A percentile compares a stretch with the other conserved stretches of the same genome.
Conservation (phyloP, 2,329 filamentous ascomycete genomes). For the Colletotrichum lupini region DNA sequence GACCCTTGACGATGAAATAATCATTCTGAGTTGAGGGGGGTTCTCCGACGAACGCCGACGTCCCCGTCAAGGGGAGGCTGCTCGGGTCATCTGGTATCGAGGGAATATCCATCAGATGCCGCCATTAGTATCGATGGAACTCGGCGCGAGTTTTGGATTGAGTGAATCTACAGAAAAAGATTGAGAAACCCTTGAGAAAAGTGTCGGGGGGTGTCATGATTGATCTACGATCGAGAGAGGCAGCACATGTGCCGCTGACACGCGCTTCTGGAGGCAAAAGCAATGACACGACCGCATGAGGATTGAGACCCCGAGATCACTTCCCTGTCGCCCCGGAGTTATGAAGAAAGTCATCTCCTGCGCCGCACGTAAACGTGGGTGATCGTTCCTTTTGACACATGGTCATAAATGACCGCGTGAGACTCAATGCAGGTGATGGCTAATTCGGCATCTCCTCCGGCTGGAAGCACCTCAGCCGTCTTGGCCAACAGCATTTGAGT, state of each 20-base stretch:
- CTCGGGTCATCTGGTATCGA: constrained; percentile 12
- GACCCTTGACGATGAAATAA: constrained; percentile 26
- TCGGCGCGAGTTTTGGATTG: neutral
- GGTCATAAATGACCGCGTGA: neutral
- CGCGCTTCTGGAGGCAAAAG: neutral
- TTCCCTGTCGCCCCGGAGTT: neutral
- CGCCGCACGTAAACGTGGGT: neutral
- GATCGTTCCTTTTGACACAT: neutral
- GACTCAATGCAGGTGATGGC: neutral
- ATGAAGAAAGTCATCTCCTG: neutral
- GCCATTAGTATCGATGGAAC: constrained; percentile 10
- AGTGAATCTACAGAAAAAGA: neutral
- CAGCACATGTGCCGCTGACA: neutral
- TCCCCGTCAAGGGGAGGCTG: constrained; percentile 16
- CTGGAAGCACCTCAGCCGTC: neutral
- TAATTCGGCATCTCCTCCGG: neutral
- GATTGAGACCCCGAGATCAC: neutral
- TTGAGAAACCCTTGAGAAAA: neutral
- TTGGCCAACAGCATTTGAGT: neutral
- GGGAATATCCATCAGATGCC: neutral
- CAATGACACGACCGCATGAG: neutral
- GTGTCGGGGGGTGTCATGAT: neutral
- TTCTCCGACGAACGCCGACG: constrained; percentile 24
- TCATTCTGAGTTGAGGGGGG: constrained; percentile 27
- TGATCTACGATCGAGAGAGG: neutral